phyloP scores from a whole-genome alignment of 257 asterid genomes.

The Lantana camara region DNA sequence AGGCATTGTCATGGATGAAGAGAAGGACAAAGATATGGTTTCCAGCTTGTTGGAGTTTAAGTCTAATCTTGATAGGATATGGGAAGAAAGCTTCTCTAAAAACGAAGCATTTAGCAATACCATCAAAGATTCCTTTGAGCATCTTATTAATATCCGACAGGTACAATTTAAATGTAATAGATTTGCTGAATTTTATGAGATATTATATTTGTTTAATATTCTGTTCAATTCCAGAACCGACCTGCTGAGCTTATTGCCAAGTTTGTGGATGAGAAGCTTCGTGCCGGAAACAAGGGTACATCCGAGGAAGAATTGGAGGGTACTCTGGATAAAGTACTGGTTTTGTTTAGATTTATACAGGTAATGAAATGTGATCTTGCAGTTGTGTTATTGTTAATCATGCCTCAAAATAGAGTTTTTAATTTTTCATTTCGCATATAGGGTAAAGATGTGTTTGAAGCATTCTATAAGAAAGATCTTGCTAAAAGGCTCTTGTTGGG shows the following conservation, averaged over 20 bases:
- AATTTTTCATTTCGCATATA: constrained; percentile 25
- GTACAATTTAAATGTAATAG: too few species aligned
- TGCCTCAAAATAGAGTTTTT: not conserved
- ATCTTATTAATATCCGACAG: constrained; percentile 95
- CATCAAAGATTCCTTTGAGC: constrained; percentile 94
- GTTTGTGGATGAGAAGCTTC: constrained; percentile 96
- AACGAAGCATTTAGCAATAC: constrained; percentile 92
- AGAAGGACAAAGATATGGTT: constrained; percentile 98
- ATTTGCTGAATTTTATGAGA: too few species aligned
- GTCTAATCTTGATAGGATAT: constrained; percentile 80
- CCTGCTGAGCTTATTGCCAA: constrained; percentile 98
- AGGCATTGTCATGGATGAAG: constrained; percentile 88
- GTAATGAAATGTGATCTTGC: too few species aligned
- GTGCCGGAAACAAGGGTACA: constrained; percentile 98
- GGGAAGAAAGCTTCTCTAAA: constrained; percentile 87
- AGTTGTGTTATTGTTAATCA: too few species aligned
- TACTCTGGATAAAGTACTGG: constrained; percentile 93
- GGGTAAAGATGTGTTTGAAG: constrained; percentile 74
- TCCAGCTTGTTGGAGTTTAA: constrained; percentile 83
- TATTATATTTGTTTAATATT: constrained; percentile 21
- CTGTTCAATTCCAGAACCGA: constrained; percentile 58
- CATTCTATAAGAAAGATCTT: constrained; percentile 69
- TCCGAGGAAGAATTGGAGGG: constrained; percentile 99
- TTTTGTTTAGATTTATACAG: constrained; percentile 95
- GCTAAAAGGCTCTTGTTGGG: constrained; percentile 94